These are phyloP conservation scores for Sordariomycetes sp. DNA, from an alignment of 2,329 filamentous ascomycete species.

Conservation along the genomic window DNA sequence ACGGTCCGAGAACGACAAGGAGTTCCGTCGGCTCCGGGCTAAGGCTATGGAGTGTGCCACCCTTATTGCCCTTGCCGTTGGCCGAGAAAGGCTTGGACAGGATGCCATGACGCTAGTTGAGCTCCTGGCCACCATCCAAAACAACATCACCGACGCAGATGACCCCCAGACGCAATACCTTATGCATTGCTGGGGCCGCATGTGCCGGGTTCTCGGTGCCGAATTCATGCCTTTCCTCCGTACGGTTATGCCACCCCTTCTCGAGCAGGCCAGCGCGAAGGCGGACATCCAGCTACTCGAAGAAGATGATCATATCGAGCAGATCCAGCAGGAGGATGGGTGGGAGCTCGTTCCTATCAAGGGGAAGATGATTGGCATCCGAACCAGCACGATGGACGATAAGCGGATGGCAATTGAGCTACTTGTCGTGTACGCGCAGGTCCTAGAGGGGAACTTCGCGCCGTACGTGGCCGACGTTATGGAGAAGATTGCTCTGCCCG, in stretches of 20 bases:
- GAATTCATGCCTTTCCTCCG: constrained; percentile 91
- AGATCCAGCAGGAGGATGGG: constrained; percentile 87
- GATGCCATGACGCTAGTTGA: constrained; percentile 85
- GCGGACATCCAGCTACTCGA: constrained; percentile 95
- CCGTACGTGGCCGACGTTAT: constrained; percentile 88
- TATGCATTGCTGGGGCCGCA: constrained; percentile 97
- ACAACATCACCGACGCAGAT: constrained; percentile 77
- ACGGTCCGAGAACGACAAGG: constrained; percentile 82
- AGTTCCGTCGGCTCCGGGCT: constrained; percentile 79
- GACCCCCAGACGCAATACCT: constrained; percentile 95
- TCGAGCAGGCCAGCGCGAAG: constrained; percentile 86
- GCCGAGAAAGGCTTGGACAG: constrained; percentile 79
- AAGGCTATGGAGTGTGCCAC: constrained; percentile 99
- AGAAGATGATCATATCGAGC: constrained; percentile 86
- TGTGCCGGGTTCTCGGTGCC: constrained; percentile 85
- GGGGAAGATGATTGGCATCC: constrained; percentile 97
- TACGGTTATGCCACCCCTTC: constrained; percentile 86
- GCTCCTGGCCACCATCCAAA: constrained; percentile 77
- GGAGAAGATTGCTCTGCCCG: constrained; percentile 91
- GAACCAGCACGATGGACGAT: constrained; percentile 92
- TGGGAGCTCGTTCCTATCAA: constrained; percentile 97
- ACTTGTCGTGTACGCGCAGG: constrained; percentile 92
- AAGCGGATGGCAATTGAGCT: constrained; percentile 99
- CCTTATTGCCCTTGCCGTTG: constrained; percentile 87
- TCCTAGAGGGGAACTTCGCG: constrained; percentile 85